phyloP scores from a whole-genome alignment of 225 moss, liverwort and hornwort genomes.

The Polytrichum formosum region DNA sequence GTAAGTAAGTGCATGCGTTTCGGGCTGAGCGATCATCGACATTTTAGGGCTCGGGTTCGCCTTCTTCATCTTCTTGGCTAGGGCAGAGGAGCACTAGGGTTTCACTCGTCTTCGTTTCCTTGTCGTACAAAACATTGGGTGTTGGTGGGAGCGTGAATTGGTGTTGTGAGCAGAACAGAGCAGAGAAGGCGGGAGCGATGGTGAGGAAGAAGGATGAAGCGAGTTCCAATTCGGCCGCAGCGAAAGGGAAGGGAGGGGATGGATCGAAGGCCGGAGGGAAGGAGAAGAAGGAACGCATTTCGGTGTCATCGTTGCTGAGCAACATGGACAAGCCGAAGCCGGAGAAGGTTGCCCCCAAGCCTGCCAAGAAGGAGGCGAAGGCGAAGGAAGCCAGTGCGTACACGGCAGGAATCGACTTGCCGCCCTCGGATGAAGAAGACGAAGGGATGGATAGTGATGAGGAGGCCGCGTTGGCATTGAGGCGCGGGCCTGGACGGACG shows the following conservation, averaged over 20 bases:
- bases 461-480: conserved; percentile 49
- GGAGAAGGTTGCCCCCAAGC: conserved; percentile 25
- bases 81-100: too few species aligned
- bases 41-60: too few species aligned
- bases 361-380: conserved; percentile 31
- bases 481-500: conserved; percentile 32
- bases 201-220: conserved; percentile 83
- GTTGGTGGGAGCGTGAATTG: not conserved
- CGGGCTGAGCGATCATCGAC: too few species aligned
- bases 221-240: conserved; percentile 21
- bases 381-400: conserved; percentile 44
- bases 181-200: conserved; percentile 29
- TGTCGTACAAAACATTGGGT: too few species aligned
- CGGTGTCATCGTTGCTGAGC: conserved; percentile 67
- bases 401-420: conserved; percentile 65
- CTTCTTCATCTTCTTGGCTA: too few species aligned
- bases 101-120: too few species aligned
- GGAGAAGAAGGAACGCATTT: conserved; percentile 63
- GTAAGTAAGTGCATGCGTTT: too few species aligned
- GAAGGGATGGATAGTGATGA: conserved; percentile 49
- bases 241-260: conserved; percentile 39
- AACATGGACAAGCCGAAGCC: conserved; percentile 50
- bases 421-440: conserved; percentile 85
- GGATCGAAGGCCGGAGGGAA: conserved; percentile 26
- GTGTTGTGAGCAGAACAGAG: not conserved